These are phyloP conservation scores for Lipomyces sp. DNA, from an alignment of 805 yeast genomes.

Conservation along the genomic window DNA sequence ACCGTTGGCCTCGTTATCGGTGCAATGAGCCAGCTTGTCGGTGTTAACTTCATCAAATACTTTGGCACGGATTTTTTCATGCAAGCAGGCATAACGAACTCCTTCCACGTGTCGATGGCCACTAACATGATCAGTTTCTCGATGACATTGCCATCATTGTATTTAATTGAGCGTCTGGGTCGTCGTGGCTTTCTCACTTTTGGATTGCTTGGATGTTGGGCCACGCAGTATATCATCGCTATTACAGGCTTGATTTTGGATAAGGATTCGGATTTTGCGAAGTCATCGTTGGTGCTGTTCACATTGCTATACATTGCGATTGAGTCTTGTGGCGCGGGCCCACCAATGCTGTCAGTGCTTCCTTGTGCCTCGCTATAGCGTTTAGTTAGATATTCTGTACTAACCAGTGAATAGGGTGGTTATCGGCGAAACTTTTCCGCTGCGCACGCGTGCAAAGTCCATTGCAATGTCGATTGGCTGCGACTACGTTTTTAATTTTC, in stretches of 20 bases:
- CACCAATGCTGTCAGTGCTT: constrained; percentile 54
- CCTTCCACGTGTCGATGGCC: constrained; percentile 69
- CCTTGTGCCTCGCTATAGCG: not conserved
- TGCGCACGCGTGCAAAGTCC: constrained; percentile 23
- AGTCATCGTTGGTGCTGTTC: constrained; percentile 52
- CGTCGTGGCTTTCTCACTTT: constrained; percentile 63
- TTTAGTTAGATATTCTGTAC: not conserved
- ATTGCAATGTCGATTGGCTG: constrained; percentile 20
- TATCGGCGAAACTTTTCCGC: constrained; percentile 25
- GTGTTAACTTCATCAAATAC: constrained; percentile 85
- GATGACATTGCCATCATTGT: constrained; percentile 78
- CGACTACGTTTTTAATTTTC: constrained; percentile 17
- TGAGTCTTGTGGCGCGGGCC: constrained; percentile 84
- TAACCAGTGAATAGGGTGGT: constrained; percentile 4
- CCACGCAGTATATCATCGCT: constrained; percentile 65
- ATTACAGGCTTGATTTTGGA: constrained; percentile 48
- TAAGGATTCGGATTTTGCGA: constrained; percentile 43
- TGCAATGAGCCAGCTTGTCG: constrained; percentile 86
- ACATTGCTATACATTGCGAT: constrained; percentile 63
- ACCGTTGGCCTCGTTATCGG: constrained; percentile 66
- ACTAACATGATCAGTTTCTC: constrained; percentile 80
- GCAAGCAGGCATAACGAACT: constrained; percentile 59
- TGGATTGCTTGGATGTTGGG: constrained; percentile 76
- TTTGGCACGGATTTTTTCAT: constrained; percentile 80
- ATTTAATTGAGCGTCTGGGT: constrained; percentile 75